Evolutionary conservation across 345 rosid genomes (phyloP).

Genomic region (Salix arbutifolia): DNA sequence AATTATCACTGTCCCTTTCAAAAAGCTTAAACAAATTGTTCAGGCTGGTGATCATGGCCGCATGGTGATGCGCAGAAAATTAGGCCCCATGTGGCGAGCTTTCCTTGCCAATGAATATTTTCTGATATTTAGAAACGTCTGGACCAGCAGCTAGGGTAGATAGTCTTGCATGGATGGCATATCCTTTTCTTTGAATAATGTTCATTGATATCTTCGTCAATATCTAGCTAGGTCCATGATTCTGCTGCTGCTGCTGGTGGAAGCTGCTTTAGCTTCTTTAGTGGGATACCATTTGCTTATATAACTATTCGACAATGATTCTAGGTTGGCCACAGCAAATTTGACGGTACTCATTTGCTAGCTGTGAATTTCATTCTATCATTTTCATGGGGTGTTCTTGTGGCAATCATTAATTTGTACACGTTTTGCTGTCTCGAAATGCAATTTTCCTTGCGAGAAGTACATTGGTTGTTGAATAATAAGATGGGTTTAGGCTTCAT

Average conservation of each 20-base stretch:
- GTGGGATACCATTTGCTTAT: neutral
- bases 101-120: neutral
- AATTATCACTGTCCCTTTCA: neutral
- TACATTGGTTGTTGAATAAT: neutral
- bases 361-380: neutral
- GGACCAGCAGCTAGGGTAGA: neutral
- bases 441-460: neutral
- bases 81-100: conserved; percentile 25
- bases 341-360: neutral
- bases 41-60: conserved; percentile 24
- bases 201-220: neutral
- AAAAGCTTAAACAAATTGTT: neutral
- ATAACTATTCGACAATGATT: neutral
- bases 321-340: neutral
- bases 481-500: neutral
- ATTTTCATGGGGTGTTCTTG: neutral
- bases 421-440: neutral
- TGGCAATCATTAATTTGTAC: neutral
- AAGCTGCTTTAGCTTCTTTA: neutral
- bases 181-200: neutral
- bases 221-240: neutral
- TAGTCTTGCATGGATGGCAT: neutral
- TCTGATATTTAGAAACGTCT: neutral
- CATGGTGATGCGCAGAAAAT: conserved; percentile 23
- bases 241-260: neutral